Evolutionary conservation across 2,329 filamentous ascomycete species (phyloP), one percentile per base, ranked within the genome.

Genomic region (Neopestalotiopsis sp.): DNA sequence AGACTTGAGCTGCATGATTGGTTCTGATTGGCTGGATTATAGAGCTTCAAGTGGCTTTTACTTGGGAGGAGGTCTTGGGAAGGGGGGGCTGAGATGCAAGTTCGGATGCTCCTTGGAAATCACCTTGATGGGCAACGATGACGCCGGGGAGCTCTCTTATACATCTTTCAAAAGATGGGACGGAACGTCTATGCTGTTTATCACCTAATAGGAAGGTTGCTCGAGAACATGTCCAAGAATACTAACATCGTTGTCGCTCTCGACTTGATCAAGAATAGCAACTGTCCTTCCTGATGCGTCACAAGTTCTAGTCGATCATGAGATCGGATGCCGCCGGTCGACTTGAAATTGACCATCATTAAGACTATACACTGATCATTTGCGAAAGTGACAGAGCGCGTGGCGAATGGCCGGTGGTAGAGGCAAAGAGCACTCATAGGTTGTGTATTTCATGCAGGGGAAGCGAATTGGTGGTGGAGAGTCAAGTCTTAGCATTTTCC

Each of bases 1-100:
- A 3, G 64, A 17, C 52, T 34, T 67, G 69, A 70, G 61, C 67
- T 70, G 69, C 69, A 70, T 70, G 63, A 24, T 52, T 20, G 24
- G 24, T 3, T 20, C 42, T 64, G 61, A 64, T 64, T 64, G 61
- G 61, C 38, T 52, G 40, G 17, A 32, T 6, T 7, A 9, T n/a
- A 9, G 14, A 62, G 59, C n/a, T 40, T 62, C 59, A 49, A 64
- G 61, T 64, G 40, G 24, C 24, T 28, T 32, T 30, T 30, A n/a
- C 30, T 59, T 59, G 17, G 30, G 28, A 49, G 28, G 61, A 49
- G 10, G 20, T 38, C 6, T 6, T 38, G 34, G 34, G 34, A 10
- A 38, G 34, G 34, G 34, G 34, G 34, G 24, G 24, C 24, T 28
- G 3, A 38, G 34, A 38, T 38, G 34, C 34, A 38, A 38, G 34